phyloP scores from a whole-genome alignment of 352 stramenopile genomes.

The Pythium vanterpoolii region DNA sequence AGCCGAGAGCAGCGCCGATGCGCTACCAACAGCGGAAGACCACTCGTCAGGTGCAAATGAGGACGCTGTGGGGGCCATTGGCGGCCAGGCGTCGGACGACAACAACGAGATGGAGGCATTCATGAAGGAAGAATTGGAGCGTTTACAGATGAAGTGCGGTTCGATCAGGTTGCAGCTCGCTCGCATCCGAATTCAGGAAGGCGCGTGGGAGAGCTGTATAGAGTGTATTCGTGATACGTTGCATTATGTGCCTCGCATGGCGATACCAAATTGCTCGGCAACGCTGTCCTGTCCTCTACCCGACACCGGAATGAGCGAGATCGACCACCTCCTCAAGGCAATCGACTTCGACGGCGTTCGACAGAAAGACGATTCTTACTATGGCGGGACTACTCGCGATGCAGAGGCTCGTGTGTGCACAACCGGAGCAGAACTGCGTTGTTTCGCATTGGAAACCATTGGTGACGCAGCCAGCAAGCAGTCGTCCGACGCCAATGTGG shows the following conservation, averaged over 20 bases:
- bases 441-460: conserved; percentile 56
- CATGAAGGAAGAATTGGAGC: conserved; percentile 73
- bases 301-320: conserved; percentile 15
- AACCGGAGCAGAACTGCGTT: conserved; percentile 51
- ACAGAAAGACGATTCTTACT: conserved; percentile 28
- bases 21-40: conserved; percentile 15
- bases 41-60: conserved; percentile 2
- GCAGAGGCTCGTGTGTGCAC: conserved; percentile 32
- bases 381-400: conserved; percentile 22
- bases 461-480: conserved; percentile 65
- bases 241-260: not conserved
- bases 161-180: conserved; percentile 66
- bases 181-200: conserved; percentile 33
- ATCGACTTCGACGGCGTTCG: conserved; percentile 72
- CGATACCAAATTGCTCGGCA: not conserved
- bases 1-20: conserved; percentile 6
- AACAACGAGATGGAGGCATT: conserved; percentile 55
- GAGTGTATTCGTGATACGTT: conserved; percentile 42
- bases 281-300: not conserved
- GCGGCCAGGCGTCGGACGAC: conserved; percentile 25
- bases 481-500: not conserved
- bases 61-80: conserved; percentile 16
- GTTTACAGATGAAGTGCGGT: conserved; percentile 73
- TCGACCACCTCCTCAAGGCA: conserved; percentile 44
- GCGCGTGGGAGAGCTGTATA: conserved; percentile 39